Evolutionary conservation across 306 rosid genomes (phyloP).

Genomic region (Acacia acuminata): DNA sequence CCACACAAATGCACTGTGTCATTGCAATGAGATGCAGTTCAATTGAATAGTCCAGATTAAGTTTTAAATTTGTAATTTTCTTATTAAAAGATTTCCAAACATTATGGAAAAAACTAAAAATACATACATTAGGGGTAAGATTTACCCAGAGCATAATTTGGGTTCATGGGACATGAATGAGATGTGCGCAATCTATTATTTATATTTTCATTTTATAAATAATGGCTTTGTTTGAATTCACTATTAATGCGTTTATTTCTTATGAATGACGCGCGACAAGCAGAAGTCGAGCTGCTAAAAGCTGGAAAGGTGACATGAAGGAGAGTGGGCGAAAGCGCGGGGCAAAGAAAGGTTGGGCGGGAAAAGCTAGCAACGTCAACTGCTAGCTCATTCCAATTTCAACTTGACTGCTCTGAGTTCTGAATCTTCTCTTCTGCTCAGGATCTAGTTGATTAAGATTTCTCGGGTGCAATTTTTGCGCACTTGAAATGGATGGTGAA

Average conservation of each 20-base stretch:
- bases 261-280: neutral
- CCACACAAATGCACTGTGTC: neutral
- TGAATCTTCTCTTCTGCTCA: neutral
- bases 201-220: no score
- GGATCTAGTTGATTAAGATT: neutral
- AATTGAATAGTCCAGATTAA: no score
- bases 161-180: no score
- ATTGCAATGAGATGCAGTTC: neutral
- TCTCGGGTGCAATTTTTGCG: neutral
- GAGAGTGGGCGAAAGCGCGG: neutral
- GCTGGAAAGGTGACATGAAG: neutral
- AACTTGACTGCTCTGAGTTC: conserved; percentile 11
- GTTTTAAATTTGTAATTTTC: no score
- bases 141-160: no score
- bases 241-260: no score
- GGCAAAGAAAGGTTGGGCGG: neutral
- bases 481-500: conserved; percentile 60
- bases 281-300: neutral
- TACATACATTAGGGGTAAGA: no score
- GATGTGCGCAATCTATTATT: no score
- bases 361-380: neutral
- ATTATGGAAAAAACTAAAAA: no score
- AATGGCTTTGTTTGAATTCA: no score
- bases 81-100: no score
- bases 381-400: neutral